Evolutionary conservation across 208 protist genomes (phyloP), one percentile per base, ranked within the genome.

Genomic region (Leishmania gerbilli): DNA sequence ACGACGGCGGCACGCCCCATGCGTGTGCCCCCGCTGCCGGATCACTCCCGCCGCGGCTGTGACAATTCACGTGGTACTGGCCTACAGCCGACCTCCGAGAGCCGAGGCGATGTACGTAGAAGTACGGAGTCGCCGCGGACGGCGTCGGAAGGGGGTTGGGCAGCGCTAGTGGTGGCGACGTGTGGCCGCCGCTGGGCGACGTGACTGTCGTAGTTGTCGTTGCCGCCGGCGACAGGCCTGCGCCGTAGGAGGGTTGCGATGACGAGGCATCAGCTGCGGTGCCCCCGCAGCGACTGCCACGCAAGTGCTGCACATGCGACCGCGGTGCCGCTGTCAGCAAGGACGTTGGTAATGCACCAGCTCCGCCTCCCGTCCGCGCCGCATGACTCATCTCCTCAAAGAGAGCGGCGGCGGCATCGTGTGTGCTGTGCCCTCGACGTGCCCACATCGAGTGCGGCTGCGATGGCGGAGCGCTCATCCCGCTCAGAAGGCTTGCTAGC

Each of bases 311-410:
- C 31, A 11, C 71, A 15, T 55, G 47, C n/a, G 49, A 49, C 40
- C 42, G 31, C 40, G 40, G 40, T 47, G 40, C 1, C 40, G 67
- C 24, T n/a, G 4, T 47, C 17, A 40, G 40, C 37, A n/a, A 45
- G 6, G 31, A 37, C 21, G 71, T 27, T 1, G 47, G 24, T 31
- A 55, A 40, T 7, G 71, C 71, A 19, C 71, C 49, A 3, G 53
- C 53, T 40, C 42, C 11, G 53, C 75, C 13, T 4, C 47, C 75
- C 11, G 37, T 49, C 9, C 75, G 53, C 27, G 75, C 75, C 9
- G 76, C 76, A 34, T 79, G 62, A 31, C 11, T 71, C 76, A 79
- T 79, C 60, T 79, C 76, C 5, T 71, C 62, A 34, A 79, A 79
- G 31, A 79, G 64, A 5, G 76, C 64, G 15, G 76, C 76, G 15